phyloP scores from a whole-genome alignment of 768 basidiomycete genomes.

The Trametes punicea region DNA sequence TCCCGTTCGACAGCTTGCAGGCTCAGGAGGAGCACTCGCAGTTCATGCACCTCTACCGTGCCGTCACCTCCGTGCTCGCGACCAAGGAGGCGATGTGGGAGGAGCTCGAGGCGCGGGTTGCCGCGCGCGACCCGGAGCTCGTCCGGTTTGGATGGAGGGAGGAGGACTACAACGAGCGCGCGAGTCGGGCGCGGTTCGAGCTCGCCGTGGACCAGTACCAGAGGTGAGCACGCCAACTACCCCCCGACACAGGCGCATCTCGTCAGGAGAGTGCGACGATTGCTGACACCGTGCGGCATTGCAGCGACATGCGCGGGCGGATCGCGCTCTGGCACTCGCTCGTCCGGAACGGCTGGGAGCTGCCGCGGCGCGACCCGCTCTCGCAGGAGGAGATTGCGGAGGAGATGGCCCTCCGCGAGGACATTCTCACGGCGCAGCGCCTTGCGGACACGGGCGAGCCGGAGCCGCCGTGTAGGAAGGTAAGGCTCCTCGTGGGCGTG shows the following conservation, averaged over 20 bases:
- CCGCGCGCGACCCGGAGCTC: conserved; percentile 11
- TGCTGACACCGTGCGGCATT: neutral
- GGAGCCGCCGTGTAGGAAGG: conserved; percentile 20
- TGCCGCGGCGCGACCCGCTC: conserved; percentile 25
- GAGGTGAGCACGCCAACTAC: conserved; percentile 17
- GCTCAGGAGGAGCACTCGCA: conserved; percentile 21
- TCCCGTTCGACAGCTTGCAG: conserved; percentile 17
- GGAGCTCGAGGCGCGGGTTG: conserved; percentile 24
- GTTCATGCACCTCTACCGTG: conserved; percentile 28
- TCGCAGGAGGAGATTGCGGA: conserved; percentile 25
- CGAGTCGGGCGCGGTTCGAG: conserved; percentile 25
- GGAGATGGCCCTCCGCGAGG: conserved; percentile 27
- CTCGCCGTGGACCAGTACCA: conserved; percentile 24
- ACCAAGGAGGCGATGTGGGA: conserved; percentile 33
- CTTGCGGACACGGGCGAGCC: conserved; percentile 23
- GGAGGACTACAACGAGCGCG: conserved; percentile 19
- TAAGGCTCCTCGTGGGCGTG: conserved; percentile 25
- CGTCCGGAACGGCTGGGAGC: conserved; percentile 25
- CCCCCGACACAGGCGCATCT: no score
- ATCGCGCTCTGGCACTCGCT: conserved; percentile 28
- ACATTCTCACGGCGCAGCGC: conserved; percentile 25
- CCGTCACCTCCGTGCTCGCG: conserved; percentile 24
- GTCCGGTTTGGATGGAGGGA: conserved; percentile 24
- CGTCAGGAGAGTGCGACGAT: no score
- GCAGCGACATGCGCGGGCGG: conserved; percentile 28